phyloP scores from a whole-genome alignment of 164 flowering plant species.

The Echeveria elegans region DNA sequence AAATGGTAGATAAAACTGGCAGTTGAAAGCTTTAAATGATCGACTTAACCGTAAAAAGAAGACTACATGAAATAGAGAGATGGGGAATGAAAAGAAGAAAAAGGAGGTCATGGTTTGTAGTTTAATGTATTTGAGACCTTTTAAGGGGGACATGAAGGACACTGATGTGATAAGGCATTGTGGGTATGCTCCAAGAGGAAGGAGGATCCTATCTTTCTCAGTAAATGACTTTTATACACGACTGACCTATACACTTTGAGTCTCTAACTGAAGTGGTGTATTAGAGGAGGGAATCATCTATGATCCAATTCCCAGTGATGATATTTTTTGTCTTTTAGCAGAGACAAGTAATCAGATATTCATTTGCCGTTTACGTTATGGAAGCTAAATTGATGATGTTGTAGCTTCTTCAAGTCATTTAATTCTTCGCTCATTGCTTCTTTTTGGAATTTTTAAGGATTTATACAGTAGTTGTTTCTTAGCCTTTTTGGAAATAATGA shows the following conservation, averaged over 20 bases:
- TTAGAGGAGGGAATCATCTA: too few relatives aligned
- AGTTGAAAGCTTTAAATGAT: conserved; percentile 1
- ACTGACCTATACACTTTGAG: not conserved
- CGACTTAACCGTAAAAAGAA: not conserved
- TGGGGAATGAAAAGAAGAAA: not conserved
- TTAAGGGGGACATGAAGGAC: conserved; percentile 3
- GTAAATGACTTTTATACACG: not conserved
- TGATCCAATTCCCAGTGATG: not conserved
- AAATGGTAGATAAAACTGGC: conserved; percentile 1
- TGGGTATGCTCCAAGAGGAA: not conserved
- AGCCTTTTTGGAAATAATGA: too few relatives aligned
- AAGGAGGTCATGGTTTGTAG: not conserved
- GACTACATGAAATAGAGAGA: not conserved
- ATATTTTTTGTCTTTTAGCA: not conserved
- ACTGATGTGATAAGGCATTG: conserved; percentile 1
- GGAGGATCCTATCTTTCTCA: not conserved
- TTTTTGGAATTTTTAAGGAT: too few relatives aligned
- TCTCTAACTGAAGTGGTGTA: not conserved
- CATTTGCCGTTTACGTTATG: too few relatives aligned
- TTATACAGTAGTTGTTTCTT: too few relatives aligned
- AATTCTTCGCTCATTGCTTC: too few relatives aligned
- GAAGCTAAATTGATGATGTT: too few relatives aligned
- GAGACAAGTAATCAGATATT: not conserved
- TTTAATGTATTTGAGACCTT: not conserved
- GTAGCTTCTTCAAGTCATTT: too few relatives aligned